Base-by-base conservation (phyloP, 2,329 filamentous ascomycete genomes). In the Trichoderma sp. region DNA sequence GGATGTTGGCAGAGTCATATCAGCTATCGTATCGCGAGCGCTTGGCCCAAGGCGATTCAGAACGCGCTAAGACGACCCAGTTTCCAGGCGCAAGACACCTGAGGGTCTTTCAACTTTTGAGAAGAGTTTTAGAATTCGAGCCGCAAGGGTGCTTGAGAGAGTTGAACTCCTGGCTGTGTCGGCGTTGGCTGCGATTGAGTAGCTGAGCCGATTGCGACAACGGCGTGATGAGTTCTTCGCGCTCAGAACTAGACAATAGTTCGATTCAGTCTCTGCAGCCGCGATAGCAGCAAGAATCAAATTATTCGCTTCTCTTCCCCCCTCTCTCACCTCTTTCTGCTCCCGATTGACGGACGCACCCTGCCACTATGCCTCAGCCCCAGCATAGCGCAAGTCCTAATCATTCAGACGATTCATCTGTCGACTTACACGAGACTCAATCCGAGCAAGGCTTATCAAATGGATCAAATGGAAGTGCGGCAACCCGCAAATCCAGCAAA, bases 331-430 rank as follows among this genome's bases (percentile, higher is more conserved):
- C 6, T 31, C 21, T 37, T 19, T 33, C 4, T 24, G 27, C 49
- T 37, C 35, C 14, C 35, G 10, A 43, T 59, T 43, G 21, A 29
- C 35, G 24, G 35, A 40, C 4, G 27, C 14, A 21, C 8, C 8
- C 11, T 19, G 19, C 52, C 35, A 49, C 52, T 33, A 67, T 67
- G 64, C 64, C 64, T 67, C 64, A 31, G 21, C 64, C 64, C 13
- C 53, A 37, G 55, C 68, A 62, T 16, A 43, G 65, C 56, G 47
- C 16, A 43, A 70, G 68, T 31, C 64, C 63, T 8, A 55, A 68
- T 40, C 35, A 57, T 19, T 70, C 68, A 21, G 64, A 67, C n/a
- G 64, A 68, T 27, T 52, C 68, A 27, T 70, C 68, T 19, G 27
- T 59, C 21, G 68, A 70, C 29, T 70, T 58, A 33, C 43, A 68